Base-by-base conservation (phyloP, 805 yeast species). In the Lipomyces yamadae region DNA sequence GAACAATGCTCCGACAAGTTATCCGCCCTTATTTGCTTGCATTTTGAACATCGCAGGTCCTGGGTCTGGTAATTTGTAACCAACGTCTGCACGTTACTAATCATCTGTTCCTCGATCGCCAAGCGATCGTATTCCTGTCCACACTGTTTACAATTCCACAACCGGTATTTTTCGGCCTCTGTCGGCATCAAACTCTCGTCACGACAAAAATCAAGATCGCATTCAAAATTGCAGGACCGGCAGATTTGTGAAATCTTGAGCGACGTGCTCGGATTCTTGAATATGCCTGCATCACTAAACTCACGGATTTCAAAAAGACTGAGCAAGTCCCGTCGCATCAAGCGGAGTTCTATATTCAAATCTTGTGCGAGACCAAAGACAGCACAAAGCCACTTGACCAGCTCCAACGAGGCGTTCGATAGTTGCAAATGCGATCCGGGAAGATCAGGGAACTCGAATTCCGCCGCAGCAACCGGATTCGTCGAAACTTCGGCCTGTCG, bases 151-250 rank as follows among this genome's bases (percentile, higher is more conserved):
- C 97, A 92, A 24, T 79, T 76, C 88, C 91, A 87, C 30, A 85
- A 76, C 35, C 29, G 30, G 18, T 30, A 30, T 11, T 33, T 61
- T 15, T 56, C 57, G 7, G 70, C 57, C 4, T 55, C 53, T 0
- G 45, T n/a, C 67, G 74, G 61, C 32, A 70, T 68, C 29, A 75
- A 72, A 4, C 82, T 84, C 56, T 84, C 85, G 71, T 89, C 90
- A 54, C 87, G 85, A 77, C 98, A 93, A 61, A 93, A 81, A 79
- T 94, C 98, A 60, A 94, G 80, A 72, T 91, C 97, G 35, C 87
- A 80, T 48, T 88, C 84, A 72, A 81, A 84, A 67, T 87, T 88
- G 79, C 99, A 95, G 72, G 88, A 84, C 67, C 86, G 89, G 79
- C 99, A 95, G 4, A 92, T 83, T 56, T 88, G 88, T 1, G 88